Evolutionary conservation across 495 filamentous ascomycete genomes (phyloP), one percentile per base, ranked within the genome.

Genomic region (Penicillium subrubescens): DNA sequence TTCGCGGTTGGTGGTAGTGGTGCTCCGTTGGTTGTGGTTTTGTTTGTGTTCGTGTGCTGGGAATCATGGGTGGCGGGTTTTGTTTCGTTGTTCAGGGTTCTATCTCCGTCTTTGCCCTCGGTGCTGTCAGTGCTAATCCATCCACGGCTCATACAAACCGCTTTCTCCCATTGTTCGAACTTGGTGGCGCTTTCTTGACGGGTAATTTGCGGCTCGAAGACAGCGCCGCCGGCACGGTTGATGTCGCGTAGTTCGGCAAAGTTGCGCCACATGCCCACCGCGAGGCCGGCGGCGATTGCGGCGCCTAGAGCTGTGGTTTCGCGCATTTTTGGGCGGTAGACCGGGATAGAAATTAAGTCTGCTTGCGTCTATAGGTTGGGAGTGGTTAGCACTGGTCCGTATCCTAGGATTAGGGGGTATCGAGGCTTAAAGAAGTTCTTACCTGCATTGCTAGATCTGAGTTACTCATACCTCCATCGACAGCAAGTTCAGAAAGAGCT

Each of bases 401-500:
- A 10, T 2, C 14, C 1, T 11, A 19, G 1, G 4, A 41, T 41
- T 1, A 10, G 23, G 15, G 15, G 1, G 8, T 1, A 25, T 48
- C 5, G 6, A 25, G 33, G 0, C 1, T 15, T n/a, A 3, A 15
- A 5, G 33, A 15, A 3, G 29, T 2, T 51, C 43, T 14, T 50
- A 80, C 78, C 84, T 97, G 95, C 95, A 98, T 97, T 74, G 89
- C 90, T 31, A 97, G 81, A 75, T 96, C 90, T 2, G 92, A 96
- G 76, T 93, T 95, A 61, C 90, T 94, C 88, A 98, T 92, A 61
- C 95, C 95, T 56, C 94, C 94, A 75, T 98, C 94, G 33, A 98
- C 94, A 27, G 91, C 90, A 33, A 98, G 85, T 31, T 88, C 84
- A 56, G 87, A 83, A 52, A 97, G 85, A 59, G 87, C 86, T 66